Evolutionary conservation across 1,139 yeast genomes (phyloP), one percentile per base, ranked within the genome.

Genomic region (Nakaseomyces glabratus): DNA sequence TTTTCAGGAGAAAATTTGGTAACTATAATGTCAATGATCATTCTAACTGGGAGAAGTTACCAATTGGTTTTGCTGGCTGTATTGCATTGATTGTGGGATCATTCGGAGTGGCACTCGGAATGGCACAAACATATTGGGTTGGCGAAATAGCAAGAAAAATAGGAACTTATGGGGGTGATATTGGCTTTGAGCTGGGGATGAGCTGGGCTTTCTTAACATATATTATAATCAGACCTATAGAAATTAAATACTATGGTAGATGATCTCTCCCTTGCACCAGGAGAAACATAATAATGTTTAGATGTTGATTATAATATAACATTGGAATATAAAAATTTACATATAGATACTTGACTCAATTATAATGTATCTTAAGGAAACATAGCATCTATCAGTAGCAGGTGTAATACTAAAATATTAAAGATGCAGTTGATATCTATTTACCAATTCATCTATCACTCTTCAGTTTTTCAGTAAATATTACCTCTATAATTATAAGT

Each of bases 21-120:
- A 72, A 70, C 40, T 85, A 85, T 62, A 73, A 79, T 55, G 70
- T 76, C 47, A 70, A 65, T 32, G 72, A 69, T 46, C 79, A 76
- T 67, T 60, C 70, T 42, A 72, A 78, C 49, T 65, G 66, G 46
- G 52, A 61, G 21, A 62, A 66, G 35, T 68, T 80, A 44, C 95
- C 95, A 21, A 57, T 78, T 23, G 95, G 95, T 33, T 46, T 62
- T 40, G 90, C 95, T 3, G 94, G 93, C 41, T 57, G 73, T 13
- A 62, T 78, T 52, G 94, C 82, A 4, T 78, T 85, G 67, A 68
- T 79, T 58, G 75, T 78, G 50, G 96, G 95, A 58, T 79, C 71
- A 34, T 86, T 80, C 28, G 95, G 95, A 56, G 84, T 77, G 28
- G 93, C 75, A 13, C 41, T 82, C 26, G 95, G 96, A 45, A 84